These are phyloP conservation scores for Pholiota adiposa DNA, from an alignment of 1,284 basidiomycete genomes.

Conservation along the genomic window DNA sequence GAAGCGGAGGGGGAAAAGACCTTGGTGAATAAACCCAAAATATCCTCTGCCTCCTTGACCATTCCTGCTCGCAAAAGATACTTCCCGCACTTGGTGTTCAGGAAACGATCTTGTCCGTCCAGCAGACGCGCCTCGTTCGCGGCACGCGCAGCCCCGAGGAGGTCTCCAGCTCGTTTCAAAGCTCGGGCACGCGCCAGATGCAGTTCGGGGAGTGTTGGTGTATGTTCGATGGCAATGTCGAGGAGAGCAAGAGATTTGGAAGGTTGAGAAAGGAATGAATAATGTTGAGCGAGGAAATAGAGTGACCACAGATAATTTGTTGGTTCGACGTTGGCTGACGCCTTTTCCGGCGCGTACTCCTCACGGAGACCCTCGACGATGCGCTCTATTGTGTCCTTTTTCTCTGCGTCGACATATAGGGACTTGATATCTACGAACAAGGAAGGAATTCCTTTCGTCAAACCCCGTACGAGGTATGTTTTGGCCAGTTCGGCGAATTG, in stretches of 20 bases:
- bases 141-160: slow-evolving; percentile 71
- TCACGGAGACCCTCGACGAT: slow-evolving; percentile 63
- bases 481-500: slow-evolving; percentile 70
- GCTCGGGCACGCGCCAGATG: slow-evolving; percentile 85
- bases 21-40: slow-evolving; percentile 90
- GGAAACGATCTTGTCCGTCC: slow-evolving; percentile 94
- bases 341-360: slow-evolving; percentile 35
- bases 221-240: slow-evolving; percentile 75
- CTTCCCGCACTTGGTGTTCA: slow-evolving; percentile 95
- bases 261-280: slow-evolving; percentile 68
- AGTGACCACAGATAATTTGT: slow-evolving; percentile 94
- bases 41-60: slow-evolving; percentile 71
- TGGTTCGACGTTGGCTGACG: slow-evolving; percentile 61
- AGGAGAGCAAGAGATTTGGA: slow-evolving; percentile 70
- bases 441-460: slow-evolving; percentile 91
- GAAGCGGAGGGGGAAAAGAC: slow-evolving; percentile 30
- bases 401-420: slow-evolving; percentile 72
- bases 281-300: slow-evolving; percentile 94
- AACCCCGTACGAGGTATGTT: slow-evolving; percentile 72
- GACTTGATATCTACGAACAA: slow-evolving; percentile 93
- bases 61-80: slow-evolving; percentile 87
- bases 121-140: slow-evolving; percentile 86
- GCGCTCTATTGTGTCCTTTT: slow-evolving; percentile 74
- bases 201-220: slow-evolving; percentile 93
- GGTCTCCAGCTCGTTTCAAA: slow-evolving; percentile 88